Evolutionary conservation across 768 basidiomycete species (phyloP).

Genomic region (Sarcomyxa edulis): DNA sequence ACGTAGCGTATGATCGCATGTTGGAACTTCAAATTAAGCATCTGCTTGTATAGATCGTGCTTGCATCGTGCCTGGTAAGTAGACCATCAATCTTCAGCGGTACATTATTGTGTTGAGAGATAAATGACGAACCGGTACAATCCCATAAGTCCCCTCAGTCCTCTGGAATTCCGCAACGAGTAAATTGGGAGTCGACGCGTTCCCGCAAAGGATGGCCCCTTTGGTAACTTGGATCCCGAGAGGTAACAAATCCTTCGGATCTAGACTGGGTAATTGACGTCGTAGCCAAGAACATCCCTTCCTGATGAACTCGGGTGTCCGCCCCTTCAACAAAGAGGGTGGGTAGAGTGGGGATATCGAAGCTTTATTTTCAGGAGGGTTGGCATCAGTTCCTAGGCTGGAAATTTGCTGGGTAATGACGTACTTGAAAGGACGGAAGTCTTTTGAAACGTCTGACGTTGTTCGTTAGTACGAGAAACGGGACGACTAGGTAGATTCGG

Average conservation of each 20-base stretch:
- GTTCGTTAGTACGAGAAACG: slow-evolving; percentile 30
- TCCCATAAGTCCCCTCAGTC: slow-evolving; percentile 77
- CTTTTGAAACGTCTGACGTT: slow-evolving; percentile 31
- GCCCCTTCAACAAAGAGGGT: slow-evolving; percentile 3
- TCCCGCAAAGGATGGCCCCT: slow-evolving; percentile 82
- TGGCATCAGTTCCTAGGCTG: too few species aligned
- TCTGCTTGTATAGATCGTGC: slow-evolving; percentile 79
- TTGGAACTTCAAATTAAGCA: slow-evolving; percentile 67
- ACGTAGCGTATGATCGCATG: slow-evolving; percentile 58
- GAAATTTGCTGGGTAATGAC: too few species aligned
- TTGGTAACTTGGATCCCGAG: slow-evolving; percentile 74
- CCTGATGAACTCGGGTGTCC: too few species aligned
- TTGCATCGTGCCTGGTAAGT: slow-evolving; percentile 65
- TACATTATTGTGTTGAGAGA: background rate
- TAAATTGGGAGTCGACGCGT: slow-evolving; percentile 77
- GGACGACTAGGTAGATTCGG: slow-evolving; percentile 28
- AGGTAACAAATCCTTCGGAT: slow-evolving; percentile 83
- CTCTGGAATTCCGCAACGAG: slow-evolving; percentile 76
- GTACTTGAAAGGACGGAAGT: slow-evolving; percentile 23
- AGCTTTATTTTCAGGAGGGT: too few species aligned
- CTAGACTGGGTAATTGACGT: slow-evolving; percentile 62
- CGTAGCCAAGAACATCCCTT: slow-evolving; percentile 46
- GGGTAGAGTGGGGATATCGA: background rate
- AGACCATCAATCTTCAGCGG: slow-evolving; percentile 7
- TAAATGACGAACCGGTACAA: slow-evolving; percentile 56